phyloP scores from a whole-genome alignment of 2,329 filamentous ascomycete genomes.

The Colletotrichum truncatum region DNA sequence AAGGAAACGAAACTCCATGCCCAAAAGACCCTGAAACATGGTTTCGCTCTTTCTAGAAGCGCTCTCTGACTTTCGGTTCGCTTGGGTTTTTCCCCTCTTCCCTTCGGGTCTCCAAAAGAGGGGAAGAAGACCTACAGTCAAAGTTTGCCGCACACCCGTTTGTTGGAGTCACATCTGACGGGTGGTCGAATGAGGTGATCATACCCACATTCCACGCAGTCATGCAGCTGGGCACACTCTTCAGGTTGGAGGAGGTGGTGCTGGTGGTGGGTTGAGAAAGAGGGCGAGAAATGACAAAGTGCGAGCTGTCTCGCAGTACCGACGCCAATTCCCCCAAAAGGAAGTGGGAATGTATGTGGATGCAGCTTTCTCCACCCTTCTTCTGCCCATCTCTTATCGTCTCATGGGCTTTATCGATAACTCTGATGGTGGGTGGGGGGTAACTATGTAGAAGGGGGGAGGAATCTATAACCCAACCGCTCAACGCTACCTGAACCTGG shows the following conservation, averaged over 20 bases:
- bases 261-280: background rate
- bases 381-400: slow-evolving; percentile 1
- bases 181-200: slow-evolving; percentile 2
- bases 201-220: background rate
- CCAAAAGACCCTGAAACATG: background rate
- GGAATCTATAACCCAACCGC: too few relatives aligned
- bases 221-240: background rate
- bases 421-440: background rate
- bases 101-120: background rate
- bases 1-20: background rate
- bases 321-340: background rate
- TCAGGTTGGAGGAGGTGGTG: background rate
- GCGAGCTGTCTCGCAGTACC: background rate
- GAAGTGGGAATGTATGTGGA: background rate
- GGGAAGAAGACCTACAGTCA: background rate
- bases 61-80: background rate
- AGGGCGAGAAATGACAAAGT: background rate
- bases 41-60: slow-evolving; percentile 3
- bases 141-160: slow-evolving; percentile 4
- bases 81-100: background rate
- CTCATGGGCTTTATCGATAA: slow-evolving; percentile 7
- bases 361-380: background rate
- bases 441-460: too few relatives aligned
- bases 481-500: too few relatives aligned
- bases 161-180: slow-evolving; percentile 3